Percentiles rank a stretch among this genome's conserved stretches.
These are phyloP conservation scores for Carpinus viminea DNA, from an alignment of 306 rosid genomes.

Conservation along the genomic window DNA sequence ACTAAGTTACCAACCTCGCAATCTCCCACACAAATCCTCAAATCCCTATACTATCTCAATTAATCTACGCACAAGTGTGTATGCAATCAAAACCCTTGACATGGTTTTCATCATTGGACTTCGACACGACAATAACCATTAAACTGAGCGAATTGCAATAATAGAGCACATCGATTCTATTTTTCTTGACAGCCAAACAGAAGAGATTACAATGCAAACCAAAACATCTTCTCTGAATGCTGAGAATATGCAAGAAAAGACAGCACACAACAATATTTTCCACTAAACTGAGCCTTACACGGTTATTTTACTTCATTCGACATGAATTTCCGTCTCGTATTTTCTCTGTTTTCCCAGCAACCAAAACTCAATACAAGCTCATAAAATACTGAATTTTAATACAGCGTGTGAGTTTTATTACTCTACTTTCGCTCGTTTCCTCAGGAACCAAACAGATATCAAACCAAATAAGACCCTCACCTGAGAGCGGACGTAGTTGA, in stretches of 20 bases:
- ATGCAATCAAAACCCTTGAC: neutral
- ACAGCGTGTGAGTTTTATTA: neutral
- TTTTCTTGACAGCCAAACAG: neutral
- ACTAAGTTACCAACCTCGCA: neutral
- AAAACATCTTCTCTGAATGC: neutral
- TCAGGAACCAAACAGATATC: neutral
- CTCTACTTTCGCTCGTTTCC: neutral
- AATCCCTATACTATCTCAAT: neutral
- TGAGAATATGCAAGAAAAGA: neutral
- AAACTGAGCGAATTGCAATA: neutral
- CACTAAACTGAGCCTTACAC: neutral
- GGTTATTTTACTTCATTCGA: neutral
- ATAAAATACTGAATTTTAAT: neutral
- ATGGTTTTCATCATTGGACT: neutral
- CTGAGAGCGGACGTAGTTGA: conserved; percentile 77
- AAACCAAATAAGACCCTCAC: conserved; percentile 23
- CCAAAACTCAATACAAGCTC: neutral
- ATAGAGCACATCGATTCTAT: neutral
- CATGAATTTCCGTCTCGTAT: neutral
- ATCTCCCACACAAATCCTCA: neutral
- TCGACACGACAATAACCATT: neutral
- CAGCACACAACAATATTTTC: neutral
- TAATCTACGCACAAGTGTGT: too few species aligned
- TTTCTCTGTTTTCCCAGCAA: neutral
- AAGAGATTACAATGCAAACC: neutral